Conservation (phyloP, 2,329 filamentous ascomycete genomes). For the Kalaharituber pfeilii region DNA sequence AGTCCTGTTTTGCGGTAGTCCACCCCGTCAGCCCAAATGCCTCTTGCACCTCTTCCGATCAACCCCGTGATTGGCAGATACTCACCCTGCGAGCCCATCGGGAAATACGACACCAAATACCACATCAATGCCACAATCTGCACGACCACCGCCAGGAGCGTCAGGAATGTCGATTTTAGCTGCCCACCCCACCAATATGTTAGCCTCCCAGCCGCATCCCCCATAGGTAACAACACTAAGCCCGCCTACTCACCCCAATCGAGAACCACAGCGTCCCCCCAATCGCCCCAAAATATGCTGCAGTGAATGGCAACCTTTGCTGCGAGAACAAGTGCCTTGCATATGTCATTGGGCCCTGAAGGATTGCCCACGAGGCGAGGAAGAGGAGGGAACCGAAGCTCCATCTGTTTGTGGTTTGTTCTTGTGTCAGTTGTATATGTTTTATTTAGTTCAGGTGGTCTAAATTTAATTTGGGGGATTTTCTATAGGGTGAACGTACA, state of each 20-base stretch:
- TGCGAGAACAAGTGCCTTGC: slow-evolving; percentile 67
- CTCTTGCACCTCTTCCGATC: too few species aligned
- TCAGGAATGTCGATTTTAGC: slow-evolving; percentile 72
- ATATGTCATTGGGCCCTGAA: slow-evolving; percentile 83
- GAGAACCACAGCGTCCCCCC: slow-evolving; percentile 79
- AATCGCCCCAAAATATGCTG: slow-evolving; percentile 88
- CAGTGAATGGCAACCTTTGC: slow-evolving; percentile 76
- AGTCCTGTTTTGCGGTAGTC: slow-evolving; percentile 62
- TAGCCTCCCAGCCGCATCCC: background rate
- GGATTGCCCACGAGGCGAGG: slow-evolving; percentile 75
- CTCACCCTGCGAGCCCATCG: slow-evolving; percentile 64
- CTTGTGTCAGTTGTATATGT: background rate
- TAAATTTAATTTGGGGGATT: slow-evolving; percentile 3
- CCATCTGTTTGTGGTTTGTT: slow-evolving; percentile 46
- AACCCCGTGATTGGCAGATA: slow-evolving; percentile 2
- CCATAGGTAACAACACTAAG: background rate
- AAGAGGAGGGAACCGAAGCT: slow-evolving; percentile 82
- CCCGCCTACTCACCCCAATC: slow-evolving; percentile 72
- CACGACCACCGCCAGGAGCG: slow-evolving; percentile 63
- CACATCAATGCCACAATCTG: slow-evolving; percentile 71
- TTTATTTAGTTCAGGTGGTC: background rate
- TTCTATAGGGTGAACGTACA: slow-evolving; percentile 49
- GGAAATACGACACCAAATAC: slow-evolving; percentile 96
- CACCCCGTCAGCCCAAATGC: too few species aligned
- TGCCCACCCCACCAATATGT: slow-evolving; percentile 30